Evolutionary conservation across 2,329 filamentous ascomycete species (phyloP).

Genomic region (Myriosclerotinia duriaeana): DNA sequence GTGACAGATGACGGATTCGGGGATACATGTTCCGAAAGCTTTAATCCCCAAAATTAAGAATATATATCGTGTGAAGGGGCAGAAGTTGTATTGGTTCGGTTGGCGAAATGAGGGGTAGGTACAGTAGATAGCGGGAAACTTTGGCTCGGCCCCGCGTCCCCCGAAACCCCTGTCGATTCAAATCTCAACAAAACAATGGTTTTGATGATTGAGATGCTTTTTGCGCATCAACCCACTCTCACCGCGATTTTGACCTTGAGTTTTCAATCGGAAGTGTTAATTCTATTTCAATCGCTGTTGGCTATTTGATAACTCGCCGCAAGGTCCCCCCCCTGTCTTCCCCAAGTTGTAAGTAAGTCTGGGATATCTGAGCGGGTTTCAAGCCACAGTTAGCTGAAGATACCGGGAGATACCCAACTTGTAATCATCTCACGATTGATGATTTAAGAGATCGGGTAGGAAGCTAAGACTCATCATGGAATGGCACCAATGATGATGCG

Average conservation of each 20-base stretch:
- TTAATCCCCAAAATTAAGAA: background rate
- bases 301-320: background rate
- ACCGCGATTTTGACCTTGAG: background rate
- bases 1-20: background rate
- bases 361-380: background rate
- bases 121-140: too few relatives aligned
- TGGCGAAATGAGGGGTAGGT: background rate
- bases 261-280: background rate
- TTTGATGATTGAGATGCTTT: background rate
- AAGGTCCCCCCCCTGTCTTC: background rate
- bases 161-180: conserved; percentile 4
- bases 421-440: background rate
- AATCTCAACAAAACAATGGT: background rate
- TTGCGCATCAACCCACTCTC: conserved; percentile 3
- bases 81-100: background rate
- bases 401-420: background rate
- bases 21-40: conserved; percentile 18
- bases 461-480: background rate
- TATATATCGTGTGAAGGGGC: background rate
- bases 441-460: background rate
- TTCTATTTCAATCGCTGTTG: background rate
- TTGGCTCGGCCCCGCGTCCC: conserved; percentile 9
- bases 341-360: conserved; percentile 1
- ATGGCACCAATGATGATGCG: background rate
- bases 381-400: background rate